Percentiles rank a stretch among this genome's conserved stretches.
These are phyloP conservation scores for Mollisia scopiformis DNA, from an alignment of 2,329 filamentous ascomycete species.

Conservation along the genomic window DNA sequence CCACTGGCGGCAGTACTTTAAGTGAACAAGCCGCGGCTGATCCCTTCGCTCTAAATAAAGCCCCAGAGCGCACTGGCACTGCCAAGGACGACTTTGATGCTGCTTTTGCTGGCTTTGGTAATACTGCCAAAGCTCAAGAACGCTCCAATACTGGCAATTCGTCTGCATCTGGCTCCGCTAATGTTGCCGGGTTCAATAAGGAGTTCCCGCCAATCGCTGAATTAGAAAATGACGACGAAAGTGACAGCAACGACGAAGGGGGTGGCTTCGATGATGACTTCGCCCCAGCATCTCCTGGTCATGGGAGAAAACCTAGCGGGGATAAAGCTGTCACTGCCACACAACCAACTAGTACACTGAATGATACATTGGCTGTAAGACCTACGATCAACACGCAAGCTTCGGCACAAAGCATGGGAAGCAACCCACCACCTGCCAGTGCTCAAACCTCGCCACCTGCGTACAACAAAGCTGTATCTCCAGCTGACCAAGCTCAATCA, in stretches of 20 bases:
- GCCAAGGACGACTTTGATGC: conserved; percentile 83
- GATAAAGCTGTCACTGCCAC: conserved; percentile 21
- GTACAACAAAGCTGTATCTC: conserved; percentile 49
- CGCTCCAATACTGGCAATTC: conserved; percentile 45
- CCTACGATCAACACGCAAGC: conserved; percentile 33
- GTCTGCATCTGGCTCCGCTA: conserved; percentile 44
- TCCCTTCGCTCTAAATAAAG: conserved; percentile 59
- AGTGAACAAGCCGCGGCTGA: conserved; percentile 51
- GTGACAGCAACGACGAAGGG: conserved; percentile 75
- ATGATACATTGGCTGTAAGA: conserved; percentile 34
- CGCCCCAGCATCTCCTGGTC: conserved; percentile 56
- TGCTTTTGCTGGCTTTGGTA: conserved; percentile 76
- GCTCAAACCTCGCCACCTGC: conserved; percentile 61
- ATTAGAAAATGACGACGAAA: conserved; percentile 81
- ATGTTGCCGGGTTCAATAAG: conserved; percentile 59
- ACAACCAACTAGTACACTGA: conserved; percentile 26
- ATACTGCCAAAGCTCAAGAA: conserved; percentile 52
- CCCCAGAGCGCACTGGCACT: conserved; percentile 44
- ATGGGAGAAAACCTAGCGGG: conserved; percentile 31
- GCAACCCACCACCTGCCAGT: conserved; percentile 51
- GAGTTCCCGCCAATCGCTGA: conserved; percentile 97
- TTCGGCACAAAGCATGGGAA: conserved; percentile 27
- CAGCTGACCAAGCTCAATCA: conserved; percentile 50
- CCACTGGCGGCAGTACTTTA: conserved; percentile 49
- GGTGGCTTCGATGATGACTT: conserved; percentile 96